These are phyloP conservation scores for Mediolabrus comicus DNA, from an alignment of 108 stramenopile species.

Conservation along the genomic window DNA sequence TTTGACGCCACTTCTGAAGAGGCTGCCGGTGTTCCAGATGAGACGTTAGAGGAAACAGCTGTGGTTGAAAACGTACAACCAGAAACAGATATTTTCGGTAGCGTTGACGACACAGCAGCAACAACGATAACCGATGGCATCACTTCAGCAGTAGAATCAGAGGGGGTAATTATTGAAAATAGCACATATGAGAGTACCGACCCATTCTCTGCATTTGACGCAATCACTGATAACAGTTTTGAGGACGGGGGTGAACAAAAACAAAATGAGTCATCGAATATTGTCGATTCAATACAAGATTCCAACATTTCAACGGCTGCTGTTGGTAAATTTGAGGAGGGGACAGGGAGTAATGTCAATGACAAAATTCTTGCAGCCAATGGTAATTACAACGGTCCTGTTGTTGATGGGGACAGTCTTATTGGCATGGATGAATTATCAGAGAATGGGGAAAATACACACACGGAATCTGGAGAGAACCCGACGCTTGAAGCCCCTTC, in stretches of 20 bases:
- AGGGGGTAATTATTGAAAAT: neutral
- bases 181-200: neutral
- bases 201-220: slow-evolving; percentile 1
- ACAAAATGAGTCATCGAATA: neutral
- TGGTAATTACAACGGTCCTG: too few species aligned
- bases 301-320: too few species aligned
- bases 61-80: neutral
- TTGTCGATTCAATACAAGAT: neutral
- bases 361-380: neutral
- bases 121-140: neutral
- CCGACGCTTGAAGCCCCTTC: neutral
- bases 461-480: neutral
- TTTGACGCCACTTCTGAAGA: neutral
- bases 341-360: neutral
- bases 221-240: too few species aligned
- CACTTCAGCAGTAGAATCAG: neutral
- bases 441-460: neutral
- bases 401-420: neutral
- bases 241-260: neutral
- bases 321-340: neutral
- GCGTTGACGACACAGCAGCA: neutral
- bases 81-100: neutral
- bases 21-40: neutral
- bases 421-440: neutral
- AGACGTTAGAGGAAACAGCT: neutral